Base-by-base conservation (phyloP, 345 rosid genomes). In the Populus simonii region DNA sequence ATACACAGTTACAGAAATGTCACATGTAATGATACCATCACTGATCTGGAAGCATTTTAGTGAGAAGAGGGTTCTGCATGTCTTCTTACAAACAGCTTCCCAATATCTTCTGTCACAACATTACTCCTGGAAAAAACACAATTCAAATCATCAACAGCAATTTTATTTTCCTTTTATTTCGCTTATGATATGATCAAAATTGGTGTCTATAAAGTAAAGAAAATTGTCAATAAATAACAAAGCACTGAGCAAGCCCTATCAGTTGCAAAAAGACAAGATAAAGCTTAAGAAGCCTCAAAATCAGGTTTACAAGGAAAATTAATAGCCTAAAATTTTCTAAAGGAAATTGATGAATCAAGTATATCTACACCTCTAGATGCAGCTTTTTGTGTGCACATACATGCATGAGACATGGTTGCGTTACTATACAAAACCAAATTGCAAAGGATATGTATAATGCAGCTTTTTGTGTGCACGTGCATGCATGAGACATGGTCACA, bases 21-120 rank as follows among this genome's bases (percentile, higher is more conserved):
- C 39, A 41, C 70, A 63, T 66, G 18, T 7, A 41, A 51, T 39
- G n/a, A 68, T 55, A 43, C 53, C 66, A 23, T n/a, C 4, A 47
- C 72, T 69, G 33, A 74, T 67, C 43, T 45, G 68, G 53, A 82
- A 84, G 39, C 59, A 63, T 77, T 73, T 81, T 82, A 84, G 15
- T 70, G 47, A 79, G 86, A 51, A 62, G 89, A 76, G 68, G 86
- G 72, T 15, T 86, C 92, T 29, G 89, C 81, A 12, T 84, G 88
- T 80, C 80, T 87, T 71, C 80, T 86, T 35, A 92, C 93, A 79
- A 95, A 95, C 82, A 95, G 88, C 89, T 83, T 92, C 87, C 93
- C 83, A 15, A 95, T 82, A 85, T 95, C 99, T 83, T 93, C 99
- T 12, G 99, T 95, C 43, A 93, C 99, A 83, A 95, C 86, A 80